Percentiles rank a stretch among this genome's conserved stretches.
These are phyloP conservation scores for Neonectria sp. DNA, from an alignment of 2,329 filamentous ascomycete genomes.

Conservation along the genomic window DNA sequence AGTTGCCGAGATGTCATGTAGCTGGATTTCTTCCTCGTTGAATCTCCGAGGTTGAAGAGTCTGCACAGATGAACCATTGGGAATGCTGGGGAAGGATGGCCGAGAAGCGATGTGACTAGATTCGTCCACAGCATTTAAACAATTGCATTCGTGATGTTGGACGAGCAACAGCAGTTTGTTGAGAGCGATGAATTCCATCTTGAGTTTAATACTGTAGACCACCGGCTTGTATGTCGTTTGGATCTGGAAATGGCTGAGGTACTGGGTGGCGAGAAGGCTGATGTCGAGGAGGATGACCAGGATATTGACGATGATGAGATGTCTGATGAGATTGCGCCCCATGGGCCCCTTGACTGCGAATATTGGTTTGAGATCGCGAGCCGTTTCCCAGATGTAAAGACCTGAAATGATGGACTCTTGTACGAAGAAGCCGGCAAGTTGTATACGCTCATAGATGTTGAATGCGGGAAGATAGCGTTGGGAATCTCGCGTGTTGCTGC, in stretches of 20 bases:
- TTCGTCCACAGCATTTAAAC: neutral
- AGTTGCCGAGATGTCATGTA: neutral
- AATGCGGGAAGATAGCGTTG: constrained; percentile 2
- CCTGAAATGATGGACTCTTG: constrained; percentile 1
- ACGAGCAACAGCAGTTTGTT: constrained; percentile 3
- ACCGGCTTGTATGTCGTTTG: constrained; percentile 3
- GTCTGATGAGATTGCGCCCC: constrained; percentile 1
- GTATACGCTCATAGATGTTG: constrained; percentile 3
- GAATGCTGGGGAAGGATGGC: neutral
- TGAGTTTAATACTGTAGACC: constrained; percentile 5
- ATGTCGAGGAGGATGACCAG: constrained; percentile 5
- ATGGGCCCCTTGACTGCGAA: neutral
- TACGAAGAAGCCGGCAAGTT: constrained; percentile 5
- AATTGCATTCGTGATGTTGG: neutral
- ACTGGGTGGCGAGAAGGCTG: constrained; percentile 4
- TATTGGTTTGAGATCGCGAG: neutral
- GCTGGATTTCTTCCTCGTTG: neutral
- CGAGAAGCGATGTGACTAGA: neutral
- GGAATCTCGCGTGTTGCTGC: neutral
- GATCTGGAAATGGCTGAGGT: constrained; percentile 10
- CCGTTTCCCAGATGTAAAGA: constrained; percentile 8
- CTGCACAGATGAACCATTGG: neutral
- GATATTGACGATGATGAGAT: constrained; percentile 5
- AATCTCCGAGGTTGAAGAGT: neutral
- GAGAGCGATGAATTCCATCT: constrained; percentile 4